These are phyloP conservation scores for Malus domestica DNA, from an alignment of 306 rosid species.

Conservation along the genomic window DNA sequence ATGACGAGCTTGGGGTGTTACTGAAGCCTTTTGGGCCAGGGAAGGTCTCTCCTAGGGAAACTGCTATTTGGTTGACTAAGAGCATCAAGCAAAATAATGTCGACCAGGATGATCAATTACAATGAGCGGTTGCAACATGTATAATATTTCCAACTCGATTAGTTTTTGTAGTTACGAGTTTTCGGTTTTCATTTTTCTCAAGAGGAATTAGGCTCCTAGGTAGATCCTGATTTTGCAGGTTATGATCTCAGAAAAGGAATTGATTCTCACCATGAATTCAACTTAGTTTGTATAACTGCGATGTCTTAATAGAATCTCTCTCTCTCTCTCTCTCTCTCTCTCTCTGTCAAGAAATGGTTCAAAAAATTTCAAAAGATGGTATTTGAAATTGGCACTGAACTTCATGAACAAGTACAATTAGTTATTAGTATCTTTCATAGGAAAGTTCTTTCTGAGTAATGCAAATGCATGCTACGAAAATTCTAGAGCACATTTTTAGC, in stretches of 20 bases:
- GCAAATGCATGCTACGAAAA: background rate
- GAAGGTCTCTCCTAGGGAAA: conserved; percentile 95
- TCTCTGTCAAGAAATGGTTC: background rate
- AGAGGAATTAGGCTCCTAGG: conserved; percentile 34
- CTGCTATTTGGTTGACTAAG: conserved; percentile 97
- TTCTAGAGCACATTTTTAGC: background rate
- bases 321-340: background rate
- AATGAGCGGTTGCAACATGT: conserved; percentile 22
- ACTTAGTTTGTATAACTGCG: conserved; percentile 6
- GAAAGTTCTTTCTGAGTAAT: background rate
- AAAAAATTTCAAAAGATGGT: background rate
- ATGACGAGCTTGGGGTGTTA: conserved; percentile 93
- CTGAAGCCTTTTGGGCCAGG: conserved; percentile 95
- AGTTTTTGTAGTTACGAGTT: conserved; percentile 16
- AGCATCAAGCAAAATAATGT: conserved; percentile 73
- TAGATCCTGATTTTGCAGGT: conserved; percentile 32
- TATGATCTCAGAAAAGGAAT: conserved; percentile 3
- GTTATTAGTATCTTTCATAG: background rate
- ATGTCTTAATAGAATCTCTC: background rate
- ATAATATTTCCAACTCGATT: conserved; percentile 19
- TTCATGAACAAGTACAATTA: conserved; percentile 1
- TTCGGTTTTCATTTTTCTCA: conserved; percentile 13
- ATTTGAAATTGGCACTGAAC: background rate
- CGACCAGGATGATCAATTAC: conserved; percentile 41
- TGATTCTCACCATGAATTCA: conserved; percentile 12